phyloP scores from a whole-genome alignment of 164 flowering plant genomes.

The Vitis rotundifolia region DNA sequence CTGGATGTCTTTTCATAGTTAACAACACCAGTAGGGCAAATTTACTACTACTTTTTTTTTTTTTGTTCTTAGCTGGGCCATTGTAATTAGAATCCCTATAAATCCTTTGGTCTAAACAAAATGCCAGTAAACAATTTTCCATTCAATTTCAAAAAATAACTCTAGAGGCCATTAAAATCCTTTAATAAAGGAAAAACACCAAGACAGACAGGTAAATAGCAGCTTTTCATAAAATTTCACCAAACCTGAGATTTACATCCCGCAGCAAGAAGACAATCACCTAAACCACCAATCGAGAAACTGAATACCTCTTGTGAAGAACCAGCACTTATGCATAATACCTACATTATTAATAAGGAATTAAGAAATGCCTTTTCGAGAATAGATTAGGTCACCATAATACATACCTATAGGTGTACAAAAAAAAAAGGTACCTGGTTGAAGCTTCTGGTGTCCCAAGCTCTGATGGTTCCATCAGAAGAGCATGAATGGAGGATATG shows the following conservation, averaged over 20 bases:
- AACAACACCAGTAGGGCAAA: no score
- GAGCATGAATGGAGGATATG: conserved; percentile 73
- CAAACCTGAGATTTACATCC: conserved; percentile 84
- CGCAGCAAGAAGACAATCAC: conserved; percentile 77
- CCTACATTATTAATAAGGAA: conserved; percentile 40
- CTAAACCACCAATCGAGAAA: conserved; percentile 79
- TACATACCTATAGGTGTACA: neutral
- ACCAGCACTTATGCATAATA: conserved; percentile 55
- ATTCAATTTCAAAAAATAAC: no score
- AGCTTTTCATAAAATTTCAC: no score
- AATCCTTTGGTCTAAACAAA: no score
- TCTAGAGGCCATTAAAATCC: no score
- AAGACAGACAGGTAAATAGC: neutral
- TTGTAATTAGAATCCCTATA: no score
- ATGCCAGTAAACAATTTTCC: no score
- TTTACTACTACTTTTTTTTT: no score
- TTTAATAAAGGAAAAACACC: neutral
- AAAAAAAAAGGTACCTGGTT: conserved; percentile 48
- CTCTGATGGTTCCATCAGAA: conserved; percentile 81
- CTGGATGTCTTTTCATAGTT: no score
- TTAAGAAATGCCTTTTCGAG: neutral
- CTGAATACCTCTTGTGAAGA: conserved; percentile 73
- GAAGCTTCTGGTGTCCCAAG: conserved; percentile 81
- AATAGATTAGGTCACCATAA: no score
- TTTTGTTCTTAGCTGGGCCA: neutral